Base-by-base conservation (phyloP, 257 asterid species). In the Gentiana dahurica region DNA sequence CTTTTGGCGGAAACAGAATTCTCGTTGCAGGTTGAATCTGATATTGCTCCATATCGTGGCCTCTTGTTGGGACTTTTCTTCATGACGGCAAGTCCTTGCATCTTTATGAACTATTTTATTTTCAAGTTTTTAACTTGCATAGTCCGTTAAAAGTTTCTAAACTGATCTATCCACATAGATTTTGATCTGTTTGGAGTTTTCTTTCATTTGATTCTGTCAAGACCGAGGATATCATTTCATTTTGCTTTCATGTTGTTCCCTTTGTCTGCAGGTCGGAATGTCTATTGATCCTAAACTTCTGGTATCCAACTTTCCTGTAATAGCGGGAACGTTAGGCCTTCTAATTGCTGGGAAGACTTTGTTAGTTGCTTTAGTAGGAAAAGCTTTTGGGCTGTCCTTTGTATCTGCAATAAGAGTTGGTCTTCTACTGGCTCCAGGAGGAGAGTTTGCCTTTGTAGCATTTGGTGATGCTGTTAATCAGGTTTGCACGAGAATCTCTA, bases 391-490 rank as follows among this genome's bases (percentile, higher is more conserved):
- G 33, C 53, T 92, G 73, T 88, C 98, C 66, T 66, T 92, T 44
- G 73, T 92, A 55, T 80, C 98, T 45, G 98, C 98, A 6, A 59
- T 92, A 72, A 88, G 98, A 77, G 90, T 79, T 72, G 98, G 98
- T 60, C 97, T 92, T 74, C 81, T 92, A 49, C 98, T 92, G 68
- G 98, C 98, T 66, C 98, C 98, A 1, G 98, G 98, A 58, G 98
- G 98, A 63, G 98, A 92, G 65, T 92, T 92, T 74, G 98, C 97
- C 37, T 92, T 92, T 63, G 98, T 92, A 60, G 98, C 98, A 58
- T 92, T 92, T 78, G 98, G 98, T 68, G 98, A 92, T 78, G 98
- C 98, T 66, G 98, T 88, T 72, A 92, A 85, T 67, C 98, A 92
- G 98, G 98, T 92, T 57, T 71, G 45, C 51, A 49, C 34, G 63